Base-by-base conservation (phyloP, 495 filamentous ascomycete genomes). In the Astrothelium macrocarpum region DNA sequence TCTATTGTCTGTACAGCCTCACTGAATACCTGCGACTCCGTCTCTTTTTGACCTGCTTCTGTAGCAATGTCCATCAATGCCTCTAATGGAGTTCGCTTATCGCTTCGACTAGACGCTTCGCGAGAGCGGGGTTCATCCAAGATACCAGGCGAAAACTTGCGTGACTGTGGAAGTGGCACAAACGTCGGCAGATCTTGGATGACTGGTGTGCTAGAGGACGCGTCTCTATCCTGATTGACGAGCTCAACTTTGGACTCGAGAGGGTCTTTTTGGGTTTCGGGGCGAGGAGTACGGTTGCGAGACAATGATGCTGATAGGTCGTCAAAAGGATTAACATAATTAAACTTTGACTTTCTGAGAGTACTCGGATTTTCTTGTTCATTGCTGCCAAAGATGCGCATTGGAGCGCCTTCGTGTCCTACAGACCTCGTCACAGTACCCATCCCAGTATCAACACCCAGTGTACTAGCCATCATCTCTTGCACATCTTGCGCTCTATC, bases 271-370 rank as follows among this genome's bases (percentile, higher is more conserved):
- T 65, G 64, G 20, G 66, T 29, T 20, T 70, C 66, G 16, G 70
- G 62, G 26, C 74, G 75, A 29, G 81, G 78, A 2, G 79, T 78
- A 32, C 75, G 79, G 64, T 83, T 85, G 20, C 82, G 81, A 60
- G 87, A 86, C 32, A 84, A 89, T 7, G 85, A 85, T 9, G 80
- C 80, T 64, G 87, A 81, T 32, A 91, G 72, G 70, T 90, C 85
- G 32, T 90, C 88, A 64, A 93, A 91, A 2, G 89, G 89, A 68
- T 91, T 91, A 65, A 87, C 82, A 71, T 90, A 90, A 32, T 82
- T 89, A 75, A 93, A 93, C 29, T 87, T 76, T 23, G 72, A 71
- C 39, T 59, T 66, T 69, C n/a, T 53, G 34, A 39, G 59, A 60
- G 18, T 68, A 62, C 31, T 84, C 53, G 78, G 82, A 45, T 77